Base-by-base conservation (phyloP, 441 rosid genomes). In the Euphorbia celastroides region DNA sequence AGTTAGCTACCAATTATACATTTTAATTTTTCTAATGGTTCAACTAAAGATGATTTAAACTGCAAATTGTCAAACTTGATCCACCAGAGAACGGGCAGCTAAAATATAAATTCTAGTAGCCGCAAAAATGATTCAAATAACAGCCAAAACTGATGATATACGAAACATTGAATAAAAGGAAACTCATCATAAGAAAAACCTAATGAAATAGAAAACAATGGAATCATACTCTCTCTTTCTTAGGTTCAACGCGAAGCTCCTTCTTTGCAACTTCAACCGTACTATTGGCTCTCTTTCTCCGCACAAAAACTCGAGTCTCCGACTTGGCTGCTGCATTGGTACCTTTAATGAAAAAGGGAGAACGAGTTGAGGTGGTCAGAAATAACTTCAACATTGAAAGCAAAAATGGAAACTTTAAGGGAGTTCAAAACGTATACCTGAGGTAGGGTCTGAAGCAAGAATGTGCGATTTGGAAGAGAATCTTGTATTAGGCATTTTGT, bases 211-310 rank as follows among this genome's bases (percentile, higher is more conserved):
- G 20, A 48, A 28, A 58, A 63, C 20, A 6, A 30, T 19, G 57
- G 54, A 51, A 57, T 36, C 70, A 26, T 60, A 83, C 85, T 72
- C 75, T 70, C 52, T 68, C 65, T 13, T 62, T 59, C 46, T 13
- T 54, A 42, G 74, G 60, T 72, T 74, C 80, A 54, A 34, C 19
- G 38, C 51, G 64, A 67, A 72, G 70, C 44, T 67, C 72, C 54
- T 72, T 71, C 36, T 62, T 70, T 38, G 69, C 67, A 64, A 72
- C 75, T 54, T 78, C 73, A 69, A 72, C 42, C 11, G 75, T 52
- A 60, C 59, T 72, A 74, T 75, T 79, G 67, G 70, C 79, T 70
- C 82, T 82, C 77, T 78, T 89, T 72, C 73, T 87, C 84, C 96
- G 79, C 58, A 65, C 75, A 75, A 75, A 83, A 48, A 80, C 88